These are phyloP conservation scores for Ambrosia hybrid DNA, from an alignment of 140 eudicot species.

Conservation along the genomic window DNA sequence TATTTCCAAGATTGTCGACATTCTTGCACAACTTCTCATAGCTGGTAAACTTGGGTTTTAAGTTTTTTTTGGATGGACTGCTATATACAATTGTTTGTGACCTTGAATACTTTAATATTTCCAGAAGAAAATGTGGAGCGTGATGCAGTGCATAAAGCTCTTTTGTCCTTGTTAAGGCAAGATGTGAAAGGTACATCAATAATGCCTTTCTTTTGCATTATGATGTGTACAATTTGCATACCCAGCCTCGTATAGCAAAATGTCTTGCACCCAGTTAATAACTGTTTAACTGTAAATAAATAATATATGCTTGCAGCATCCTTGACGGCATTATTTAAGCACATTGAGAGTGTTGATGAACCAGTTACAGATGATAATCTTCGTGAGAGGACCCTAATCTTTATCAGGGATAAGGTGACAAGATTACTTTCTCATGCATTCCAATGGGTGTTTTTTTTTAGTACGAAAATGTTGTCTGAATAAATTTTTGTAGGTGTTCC, in stretches of 20 bases:
- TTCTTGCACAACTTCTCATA: constrained; percentile 87
- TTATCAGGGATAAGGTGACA: constrained; percentile 85
- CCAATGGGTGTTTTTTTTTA: neutral
- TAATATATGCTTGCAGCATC: constrained; percentile 60
- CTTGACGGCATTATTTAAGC: constrained; percentile 85
- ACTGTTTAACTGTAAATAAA: constrained; percentile 3
- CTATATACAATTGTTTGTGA: constrained; percentile 5
- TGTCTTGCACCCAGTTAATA: neutral
- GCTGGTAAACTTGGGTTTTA: constrained; percentile 56
- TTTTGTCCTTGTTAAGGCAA: constrained; percentile 81
- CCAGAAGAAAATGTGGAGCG: constrained; percentile 95
- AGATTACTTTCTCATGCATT: constrained; percentile 9
- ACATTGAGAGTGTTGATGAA: constrained; percentile 83
- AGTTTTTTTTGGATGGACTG: neutral
- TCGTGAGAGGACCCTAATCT: constrained; percentile 82
- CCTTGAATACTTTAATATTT: constrained; percentile 20
- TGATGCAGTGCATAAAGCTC: constrained; percentile 94
- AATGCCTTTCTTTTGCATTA: constrained; percentile 7
- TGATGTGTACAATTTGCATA: neutral
- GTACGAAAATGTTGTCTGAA: constrained; percentile 8
- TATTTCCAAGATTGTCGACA: constrained; percentile 86
- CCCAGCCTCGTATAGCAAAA: neutral
- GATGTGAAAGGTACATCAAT: constrained; percentile 58
- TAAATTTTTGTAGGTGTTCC: constrained; percentile 66
- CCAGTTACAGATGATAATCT: constrained; percentile 83